These are phyloP conservation scores for Onygenales sp. DNA, from an alignment of 2,329 filamentous ascomycete species.

Conservation along the genomic window DNA sequence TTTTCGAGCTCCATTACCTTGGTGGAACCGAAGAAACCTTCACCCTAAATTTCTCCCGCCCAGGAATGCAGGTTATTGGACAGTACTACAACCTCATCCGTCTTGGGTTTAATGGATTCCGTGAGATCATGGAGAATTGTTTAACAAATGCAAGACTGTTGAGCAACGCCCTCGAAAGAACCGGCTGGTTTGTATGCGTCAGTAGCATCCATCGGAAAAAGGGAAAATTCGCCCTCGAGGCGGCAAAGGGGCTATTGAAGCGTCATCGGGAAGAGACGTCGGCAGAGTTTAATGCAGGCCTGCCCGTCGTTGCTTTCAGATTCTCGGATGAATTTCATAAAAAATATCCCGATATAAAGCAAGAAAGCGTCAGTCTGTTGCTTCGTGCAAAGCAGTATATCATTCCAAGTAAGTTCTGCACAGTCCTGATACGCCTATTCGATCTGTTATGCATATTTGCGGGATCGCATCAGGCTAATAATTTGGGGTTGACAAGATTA, in stretches of 20 bases:
- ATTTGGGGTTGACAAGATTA: conserved; percentile 39
- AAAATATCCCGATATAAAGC: conserved; percentile 53
- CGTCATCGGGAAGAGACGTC: conserved; percentile 41
- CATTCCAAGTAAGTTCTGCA: conserved; percentile 46
- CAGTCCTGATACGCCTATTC: not conserved
- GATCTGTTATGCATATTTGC: not conserved
- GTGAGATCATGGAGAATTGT: conserved; percentile 54
- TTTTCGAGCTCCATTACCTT: conserved; percentile 63
- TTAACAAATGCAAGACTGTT: conserved; percentile 55
- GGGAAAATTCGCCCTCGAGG: conserved; percentile 33
- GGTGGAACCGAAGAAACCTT: conserved; percentile 63
- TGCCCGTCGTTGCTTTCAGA: conserved; percentile 60
- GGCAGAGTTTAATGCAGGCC: conserved; percentile 53
- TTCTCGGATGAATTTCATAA: conserved; percentile 53
- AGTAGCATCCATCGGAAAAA: conserved; percentile 57
- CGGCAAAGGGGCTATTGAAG: conserved; percentile 33
- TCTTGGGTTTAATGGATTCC: conserved; percentile 57
- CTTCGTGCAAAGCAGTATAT: conserved; percentile 60
- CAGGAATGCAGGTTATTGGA: conserved; percentile 58
- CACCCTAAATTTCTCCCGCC: conserved; percentile 63
- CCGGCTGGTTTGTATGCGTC: conserved; percentile 56
- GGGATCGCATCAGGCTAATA: not conserved
- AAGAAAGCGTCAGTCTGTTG: conserved; percentile 53
- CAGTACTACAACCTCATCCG: conserved; percentile 68
- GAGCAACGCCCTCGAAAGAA: conserved; percentile 54